Evolutionary conservation across 495 filamentous ascomycete species (phyloP).

Genomic region (Penicillium macrosclerotiorum): DNA sequence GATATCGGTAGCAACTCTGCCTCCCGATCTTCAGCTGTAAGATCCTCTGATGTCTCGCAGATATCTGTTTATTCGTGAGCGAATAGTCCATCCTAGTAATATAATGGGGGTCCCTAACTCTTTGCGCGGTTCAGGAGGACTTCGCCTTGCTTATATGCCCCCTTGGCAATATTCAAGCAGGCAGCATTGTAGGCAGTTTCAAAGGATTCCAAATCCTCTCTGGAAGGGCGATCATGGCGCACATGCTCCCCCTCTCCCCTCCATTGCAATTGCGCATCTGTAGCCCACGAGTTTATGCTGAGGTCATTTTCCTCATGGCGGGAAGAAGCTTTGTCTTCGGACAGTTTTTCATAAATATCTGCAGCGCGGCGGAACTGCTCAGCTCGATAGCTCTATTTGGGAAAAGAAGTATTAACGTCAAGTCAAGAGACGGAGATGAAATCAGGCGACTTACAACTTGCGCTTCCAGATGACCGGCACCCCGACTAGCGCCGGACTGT

Average conservation of each 20-base stretch:
- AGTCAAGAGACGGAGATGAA: not conserved
- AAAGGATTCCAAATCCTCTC: constrained; percentile 84
- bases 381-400: constrained; percentile 66
- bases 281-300: constrained; percentile 77
- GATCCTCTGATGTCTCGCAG: constrained; percentile 78
- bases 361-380: constrained; percentile 78
- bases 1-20: constrained; percentile 81
- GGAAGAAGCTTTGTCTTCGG: constrained; percentile 40
- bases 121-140: constrained; percentile 80
- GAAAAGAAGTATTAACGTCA: constrained; percentile 5
- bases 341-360: constrained; percentile 64
- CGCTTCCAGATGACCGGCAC: constrained; percentile 78
- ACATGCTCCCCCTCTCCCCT: constrained; percentile 56
- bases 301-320: constrained; percentile 80
- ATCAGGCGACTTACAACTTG: constrained; percentile 69
- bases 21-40: constrained; percentile 78
- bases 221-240: constrained; percentile 53
- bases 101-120: constrained; percentile 38
- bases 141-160: constrained; percentile 70
- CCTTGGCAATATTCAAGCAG: constrained; percentile 78
- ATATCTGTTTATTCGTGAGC: constrained; percentile 58
- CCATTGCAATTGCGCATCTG: constrained; percentile 87
- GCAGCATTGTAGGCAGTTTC: constrained; percentile 93
- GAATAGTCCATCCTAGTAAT: too few species aligned
- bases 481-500: constrained; percentile 50